Evolutionary conservation across 306 rosid genomes (phyloP), one percentile per base, ranked within the genome.

Genomic region (Begonia fuchsioides): DNA sequence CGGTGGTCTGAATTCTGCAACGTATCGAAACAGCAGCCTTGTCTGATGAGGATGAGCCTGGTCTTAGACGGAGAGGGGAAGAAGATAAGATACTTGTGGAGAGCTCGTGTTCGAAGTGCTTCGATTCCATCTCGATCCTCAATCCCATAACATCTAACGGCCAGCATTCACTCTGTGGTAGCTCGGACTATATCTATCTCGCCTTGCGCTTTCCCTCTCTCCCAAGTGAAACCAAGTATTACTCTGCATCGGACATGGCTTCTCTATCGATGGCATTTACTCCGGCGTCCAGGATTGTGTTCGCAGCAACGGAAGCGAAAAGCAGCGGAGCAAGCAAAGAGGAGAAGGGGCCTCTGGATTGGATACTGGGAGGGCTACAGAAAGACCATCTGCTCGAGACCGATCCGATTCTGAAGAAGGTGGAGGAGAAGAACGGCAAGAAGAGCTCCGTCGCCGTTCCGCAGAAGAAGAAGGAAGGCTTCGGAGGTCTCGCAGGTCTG

Each of bases 361-460:
- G 81, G 86, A 78, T 78, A 56, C 8, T 74, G 19, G 86, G 86
- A 44, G 73, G 81, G 15, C 16, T 78, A 50, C 56, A 40, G 61
- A 78, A 72, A 49, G 82, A 79, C 17, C 86, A 79, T 47, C 50
- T 75, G 9, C 49, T 75, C 2, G 79, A 75, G 64, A 75, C 86
- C 51, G 79, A 79, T 50, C 87, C 79, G 2, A 59, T 79, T 7
- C 82, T 79, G 52, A 68, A 79, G 65, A 79, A 79, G 62, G 82
- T 75, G 40, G 87, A 79, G 38, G 82, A 68, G 44, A 72, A 69
- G 70, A 58, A 39, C 58, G 67, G 65, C 0, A 54, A 45, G 19
- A 45, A 70, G 63, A 75, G 68, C 57, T 55, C 86, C 4, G 81
- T 78, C 17, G 72, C 70, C 1, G 54, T 78, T 40, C 86, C 79